phyloP scores from a whole-genome alignment of 192 early-diverging fungal species.

The Coemansia sp. region DNA sequence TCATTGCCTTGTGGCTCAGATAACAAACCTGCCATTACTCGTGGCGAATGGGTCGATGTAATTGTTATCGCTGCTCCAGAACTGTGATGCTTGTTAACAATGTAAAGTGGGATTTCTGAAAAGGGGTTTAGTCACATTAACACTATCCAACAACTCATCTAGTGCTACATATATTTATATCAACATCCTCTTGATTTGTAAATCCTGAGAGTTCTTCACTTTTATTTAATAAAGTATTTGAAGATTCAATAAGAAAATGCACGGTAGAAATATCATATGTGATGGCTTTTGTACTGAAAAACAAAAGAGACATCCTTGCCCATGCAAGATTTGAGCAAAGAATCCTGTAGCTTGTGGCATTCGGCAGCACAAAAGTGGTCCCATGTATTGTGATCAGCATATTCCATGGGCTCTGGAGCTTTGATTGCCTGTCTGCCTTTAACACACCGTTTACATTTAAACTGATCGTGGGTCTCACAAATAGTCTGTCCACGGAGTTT shows the following conservation, averaged over 20 bases:
- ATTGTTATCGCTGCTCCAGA: conserved; percentile 36
- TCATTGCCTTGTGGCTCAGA: conserved; percentile 61
- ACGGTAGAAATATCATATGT: background rate
- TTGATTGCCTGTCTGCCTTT: conserved; percentile 74
- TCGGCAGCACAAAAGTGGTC: conserved; percentile 67
- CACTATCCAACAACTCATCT: no score
- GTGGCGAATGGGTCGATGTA: conserved; percentile 21
- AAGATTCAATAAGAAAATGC: background rate
- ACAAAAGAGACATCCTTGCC: conserved; percentile 70
- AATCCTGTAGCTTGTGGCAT: conserved; percentile 60
- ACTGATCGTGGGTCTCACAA: conserved; percentile 95
- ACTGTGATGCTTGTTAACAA: background rate
- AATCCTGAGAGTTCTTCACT: background rate
- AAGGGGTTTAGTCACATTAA: no score
- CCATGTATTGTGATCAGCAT: conserved; percentile 80
- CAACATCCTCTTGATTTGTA: background rate
- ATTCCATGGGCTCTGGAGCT: conserved; percentile 65
- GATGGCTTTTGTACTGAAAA: conserved; percentile 76
- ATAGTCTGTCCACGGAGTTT: conserved; percentile 59
- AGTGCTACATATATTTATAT: background rate
- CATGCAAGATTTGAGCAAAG: conserved; percentile 62
- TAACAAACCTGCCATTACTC: conserved; percentile 5
- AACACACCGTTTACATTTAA: conserved; percentile 91
- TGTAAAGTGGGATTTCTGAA: no score
- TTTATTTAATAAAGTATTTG: background rate